A percentile compares a stretch with the other conserved stretches of the same genome.
Evolutionary conservation across 768 basidiomycete species (phyloP).

Genomic region (Suillus plorans): DNA sequence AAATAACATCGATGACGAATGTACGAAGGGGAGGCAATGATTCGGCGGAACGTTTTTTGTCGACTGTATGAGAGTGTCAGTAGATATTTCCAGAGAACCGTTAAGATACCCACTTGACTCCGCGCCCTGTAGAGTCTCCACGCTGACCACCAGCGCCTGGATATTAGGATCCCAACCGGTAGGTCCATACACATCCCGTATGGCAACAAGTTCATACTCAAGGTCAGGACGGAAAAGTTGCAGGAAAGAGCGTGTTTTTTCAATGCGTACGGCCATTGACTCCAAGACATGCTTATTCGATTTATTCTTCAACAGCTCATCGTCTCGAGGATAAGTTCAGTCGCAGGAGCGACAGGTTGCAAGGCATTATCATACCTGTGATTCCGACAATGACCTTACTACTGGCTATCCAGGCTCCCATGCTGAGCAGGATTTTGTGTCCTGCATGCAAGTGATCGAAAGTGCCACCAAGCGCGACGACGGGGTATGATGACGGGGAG

Average conservation of each 20-base stretch:
- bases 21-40: slow-evolving; percentile 58
- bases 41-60: slow-evolving; percentile 54
- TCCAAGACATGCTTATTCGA: slow-evolving; percentile 67
- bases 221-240: slow-evolving; percentile 66
- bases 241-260: slow-evolving; percentile 67
- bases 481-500: slow-evolving; percentile 44
- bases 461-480: slow-evolving; percentile 90
- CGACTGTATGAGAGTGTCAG: slow-evolving; percentile 46
- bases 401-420: slow-evolving; percentile 80
- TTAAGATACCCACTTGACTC: slow-evolving; percentile 56
- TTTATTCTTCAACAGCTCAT: slow-evolving; percentile 70
- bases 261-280: slow-evolving; percentile 53
- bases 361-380: slow-evolving; percentile 54
- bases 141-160: slow-evolving; percentile 90
- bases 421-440: slow-evolving; percentile 94
- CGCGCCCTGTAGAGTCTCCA: slow-evolving; percentile 82
- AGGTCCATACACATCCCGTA: slow-evolving; percentile 88
- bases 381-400: slow-evolving; percentile 88
- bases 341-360: slow-evolving; percentile 3
- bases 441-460: slow-evolving; percentile 98
- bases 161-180: slow-evolving; percentile 85
- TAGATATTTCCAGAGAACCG: not conserved
- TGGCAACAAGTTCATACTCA: slow-evolving; percentile 65
- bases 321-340: slow-evolving; percentile 46
- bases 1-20: slow-evolving; percentile 90